Percentiles rank a stretch among this genome's conserved stretches.
Conservation (phyloP, 2,329 filamentous ascomycete genomes). For the Fusarium multiceps region DNA sequence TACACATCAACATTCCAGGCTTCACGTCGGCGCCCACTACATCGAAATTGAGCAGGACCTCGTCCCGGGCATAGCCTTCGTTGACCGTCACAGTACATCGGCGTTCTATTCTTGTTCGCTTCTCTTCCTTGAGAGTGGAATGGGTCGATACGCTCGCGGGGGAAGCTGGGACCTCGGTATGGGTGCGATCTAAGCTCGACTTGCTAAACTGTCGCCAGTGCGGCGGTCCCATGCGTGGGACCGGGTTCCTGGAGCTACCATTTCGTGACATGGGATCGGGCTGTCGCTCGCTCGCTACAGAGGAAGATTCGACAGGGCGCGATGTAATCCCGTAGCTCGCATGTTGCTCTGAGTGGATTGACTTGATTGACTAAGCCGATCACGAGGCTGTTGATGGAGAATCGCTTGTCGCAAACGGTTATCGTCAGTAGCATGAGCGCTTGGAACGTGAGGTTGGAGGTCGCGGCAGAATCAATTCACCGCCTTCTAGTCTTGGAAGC, state of each 20-base stretch:
- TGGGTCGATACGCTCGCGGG: constrained; percentile 62
- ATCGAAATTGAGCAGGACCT: constrained; percentile 82
- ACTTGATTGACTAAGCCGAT: constrained; percentile 19
- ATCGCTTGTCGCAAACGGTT: constrained; percentile 24
- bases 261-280: constrained; percentile 46
- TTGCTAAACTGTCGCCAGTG: constrained; percentile 66
- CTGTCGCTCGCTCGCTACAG: constrained; percentile 38
- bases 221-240: constrained; percentile 58
- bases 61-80: constrained; percentile 80
- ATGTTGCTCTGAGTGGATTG: constrained; percentile 35
- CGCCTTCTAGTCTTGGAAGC: constrained; percentile 42
- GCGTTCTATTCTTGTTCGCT: constrained; percentile 55
- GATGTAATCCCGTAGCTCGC: constrained; percentile 38
- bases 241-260: constrained; percentile 43
- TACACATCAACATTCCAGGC: constrained; percentile 77
- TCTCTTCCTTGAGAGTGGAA: constrained; percentile 57
- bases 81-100: constrained; percentile 70
- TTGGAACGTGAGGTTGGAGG: constrained; percentile 35
- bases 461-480: constrained; percentile 47
- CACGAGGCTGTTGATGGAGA: constrained; percentile 4
- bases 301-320: constrained; percentile 28
- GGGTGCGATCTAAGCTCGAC: constrained; percentile 58
- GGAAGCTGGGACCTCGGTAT: constrained; percentile 56
- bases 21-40: constrained; percentile 72
- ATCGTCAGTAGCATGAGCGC: constrained; percentile 19